Percentiles rank a stretch among this genome's conserved stretches.
These are phyloP conservation scores for Fusarium sp. DNA, from an alignment of 2,329 filamentous ascomycete genomes.

Conservation along the genomic window DNA sequence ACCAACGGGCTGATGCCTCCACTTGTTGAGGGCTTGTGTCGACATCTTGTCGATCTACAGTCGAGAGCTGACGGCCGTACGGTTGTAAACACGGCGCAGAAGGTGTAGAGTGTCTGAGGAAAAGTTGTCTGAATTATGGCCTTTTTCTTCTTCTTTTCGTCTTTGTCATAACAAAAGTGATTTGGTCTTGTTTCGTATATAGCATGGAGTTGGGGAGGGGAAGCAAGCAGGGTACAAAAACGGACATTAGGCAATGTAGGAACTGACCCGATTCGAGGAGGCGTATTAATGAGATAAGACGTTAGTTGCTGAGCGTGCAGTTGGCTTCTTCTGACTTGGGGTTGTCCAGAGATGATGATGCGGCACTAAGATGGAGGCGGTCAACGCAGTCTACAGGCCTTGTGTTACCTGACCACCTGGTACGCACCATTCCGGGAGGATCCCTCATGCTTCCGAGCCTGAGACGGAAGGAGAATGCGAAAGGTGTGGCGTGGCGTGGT, in stretches of 20 bases:
- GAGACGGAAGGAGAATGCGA: constrained; percentile 48
- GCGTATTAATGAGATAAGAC: not conserved
- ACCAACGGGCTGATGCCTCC: constrained; percentile 34
- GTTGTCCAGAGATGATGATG: not conserved
- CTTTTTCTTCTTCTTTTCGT: no score
- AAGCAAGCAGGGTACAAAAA: constrained; percentile 20
- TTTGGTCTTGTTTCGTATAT: constrained; percentile 6
- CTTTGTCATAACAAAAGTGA: constrained; percentile 15
- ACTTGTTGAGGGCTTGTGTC: constrained; percentile 34
- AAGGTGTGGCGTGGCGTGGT: constrained; percentile 25
- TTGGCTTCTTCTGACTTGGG: not conserved
- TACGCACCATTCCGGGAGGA: not conserved
- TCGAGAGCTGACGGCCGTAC: constrained; percentile 2
- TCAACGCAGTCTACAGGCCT: not conserved
- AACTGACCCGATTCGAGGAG: not conserved
- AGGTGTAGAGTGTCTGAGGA: not conserved
- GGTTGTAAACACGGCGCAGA: constrained; percentile 4
- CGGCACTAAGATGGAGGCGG: not conserved
- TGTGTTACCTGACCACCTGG: not conserved
- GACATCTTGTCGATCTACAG: constrained; percentile 34
- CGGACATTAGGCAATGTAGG: not conserved
- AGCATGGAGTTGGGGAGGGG: constrained; percentile 33
- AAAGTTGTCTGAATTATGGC: not conserved
- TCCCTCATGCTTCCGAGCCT: constrained; percentile 46
- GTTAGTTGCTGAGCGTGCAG: not conserved